Evolutionary conservation across 176 grass and related monocot genomes (phyloP), one percentile per base, ranked within the genome.

Genomic region (Bolboschoenus planiculmis): DNA sequence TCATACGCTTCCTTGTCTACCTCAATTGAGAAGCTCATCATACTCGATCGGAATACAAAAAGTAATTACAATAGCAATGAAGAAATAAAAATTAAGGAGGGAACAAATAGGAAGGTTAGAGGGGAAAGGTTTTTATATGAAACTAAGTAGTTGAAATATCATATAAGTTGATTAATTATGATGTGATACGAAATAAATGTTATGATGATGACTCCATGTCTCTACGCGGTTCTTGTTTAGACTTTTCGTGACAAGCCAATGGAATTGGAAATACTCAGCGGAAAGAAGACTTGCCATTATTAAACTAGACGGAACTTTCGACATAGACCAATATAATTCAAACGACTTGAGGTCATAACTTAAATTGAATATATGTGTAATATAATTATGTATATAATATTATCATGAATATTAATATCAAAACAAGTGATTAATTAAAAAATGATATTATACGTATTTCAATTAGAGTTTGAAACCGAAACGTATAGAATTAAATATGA

Each of bases 1-100:
- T 82, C 80, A 63, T 63, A 82, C 37, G 20, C 57, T 36, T 82
- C 80, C 56, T 18, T 82, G 40, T 46, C 60, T 31, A 50, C 80
- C 58, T 63, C 72, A 48, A 77, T 51, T 51, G 23, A 33, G 26
- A 77, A 77, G 27, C 46, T 77, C 60, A 59, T 82, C 60, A 63
- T 75, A 30, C 7, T 56, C 53, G 7, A 14, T 29, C 10, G 26
- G 20, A 39, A 40, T 40, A 26, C 18, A 57, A 40, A 26, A 29
- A 20, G 31, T 10, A 11, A 4, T n/a, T n/a, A n/a, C 7, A 24
- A 16, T 11, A 29, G 29, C 13, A 60, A 15, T 23, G 53, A 57
- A 80, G 78, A 61, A 61, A 81, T 61, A 14, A 39, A 60, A 57
- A 59, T 21, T 48, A 53, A 53, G 36, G n/a, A 26, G 55, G 53